These are phyloP conservation scores for Clonostachys chloroleuca DNA, from an alignment of 2,329 filamentous ascomycete genomes.

Conservation along the genomic window DNA sequence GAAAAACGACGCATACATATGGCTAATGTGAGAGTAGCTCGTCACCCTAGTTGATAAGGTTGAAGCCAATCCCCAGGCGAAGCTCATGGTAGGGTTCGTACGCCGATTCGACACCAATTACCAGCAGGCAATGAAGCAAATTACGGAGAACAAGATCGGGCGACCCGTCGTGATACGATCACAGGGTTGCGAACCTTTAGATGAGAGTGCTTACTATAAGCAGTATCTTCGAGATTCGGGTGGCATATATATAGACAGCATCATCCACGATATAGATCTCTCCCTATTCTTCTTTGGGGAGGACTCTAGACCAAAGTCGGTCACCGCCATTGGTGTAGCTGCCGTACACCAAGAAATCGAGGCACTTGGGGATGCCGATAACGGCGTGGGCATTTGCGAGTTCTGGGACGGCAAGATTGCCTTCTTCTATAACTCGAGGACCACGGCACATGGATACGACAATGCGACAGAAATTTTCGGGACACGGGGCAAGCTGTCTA, in stretches of 20 bases:
- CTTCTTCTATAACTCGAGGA: constrained; percentile 35
- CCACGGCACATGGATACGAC: constrained; percentile 33
- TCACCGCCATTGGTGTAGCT: constrained; percentile 14
- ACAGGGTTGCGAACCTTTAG: constrained; percentile 65
- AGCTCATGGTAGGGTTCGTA: constrained; percentile 48
- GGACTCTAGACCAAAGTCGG: constrained; percentile 19
- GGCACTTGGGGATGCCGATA: constrained; percentile 27
- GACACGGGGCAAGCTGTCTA: constrained; percentile 25
- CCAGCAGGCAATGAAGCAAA: constrained; percentile 50
- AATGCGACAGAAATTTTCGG: constrained; percentile 34
- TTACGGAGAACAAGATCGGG: constrained; percentile 52
- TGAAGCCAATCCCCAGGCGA: constrained; percentile 50
- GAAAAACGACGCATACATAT: background rate
- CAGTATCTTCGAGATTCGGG: constrained; percentile 60
- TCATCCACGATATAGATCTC: constrained; percentile 60
- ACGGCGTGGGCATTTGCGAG: constrained; percentile 35
- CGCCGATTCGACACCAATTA: constrained; percentile 59
- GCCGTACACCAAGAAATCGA: constrained; percentile 1
- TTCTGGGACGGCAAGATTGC: constrained; percentile 36
- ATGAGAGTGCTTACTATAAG: constrained; percentile 64
- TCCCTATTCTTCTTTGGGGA: constrained; percentile 22
- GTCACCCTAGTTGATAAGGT: constrained; percentile 56
- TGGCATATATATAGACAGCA: constrained; percentile 68
- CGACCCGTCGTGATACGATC: constrained; percentile 56
- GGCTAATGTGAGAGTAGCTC: constrained; percentile 38